These are phyloP conservation scores for Hortiboletus campestris DNA, from an alignment of 768 basidiomycete genomes.

Conservation along the genomic window DNA sequence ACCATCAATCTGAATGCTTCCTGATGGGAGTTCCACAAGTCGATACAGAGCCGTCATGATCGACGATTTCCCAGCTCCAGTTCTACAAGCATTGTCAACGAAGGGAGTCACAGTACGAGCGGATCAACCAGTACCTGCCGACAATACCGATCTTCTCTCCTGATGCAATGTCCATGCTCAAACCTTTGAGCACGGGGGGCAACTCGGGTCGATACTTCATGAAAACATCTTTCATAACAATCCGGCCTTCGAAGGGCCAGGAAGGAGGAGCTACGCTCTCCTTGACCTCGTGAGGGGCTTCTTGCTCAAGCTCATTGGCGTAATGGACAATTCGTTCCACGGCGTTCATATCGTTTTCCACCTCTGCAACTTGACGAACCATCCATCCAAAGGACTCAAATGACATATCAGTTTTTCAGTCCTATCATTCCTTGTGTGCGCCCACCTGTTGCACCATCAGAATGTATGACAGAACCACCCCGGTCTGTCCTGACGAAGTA, in stretches of 20 bases:
- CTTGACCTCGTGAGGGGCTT: constrained; percentile 65
- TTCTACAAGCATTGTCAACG: constrained; percentile 37
- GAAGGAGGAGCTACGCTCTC: constrained; percentile 54
- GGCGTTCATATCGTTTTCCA: constrained; percentile 94
- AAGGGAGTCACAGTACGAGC: constrained; percentile 6
- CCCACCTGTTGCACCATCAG: constrained; percentile 71
- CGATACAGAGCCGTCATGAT: constrained; percentile 89
- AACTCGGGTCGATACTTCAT: constrained; percentile 85
- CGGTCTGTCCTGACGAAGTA: constrained; percentile 78
- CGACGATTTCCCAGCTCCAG: constrained; percentile 87
- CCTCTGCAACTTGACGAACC: constrained; percentile 75
- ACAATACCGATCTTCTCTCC: constrained; percentile 95
- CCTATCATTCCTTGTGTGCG: constrained; percentile 6
- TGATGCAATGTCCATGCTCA: constrained; percentile 64
- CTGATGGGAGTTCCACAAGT: constrained; percentile 75
- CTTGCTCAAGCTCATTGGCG: constrained; percentile 76
- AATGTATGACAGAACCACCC: constrained; percentile 76
- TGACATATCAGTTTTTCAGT: background rate
- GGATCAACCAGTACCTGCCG: constrained; percentile 43
- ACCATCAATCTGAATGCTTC: constrained; percentile 76
- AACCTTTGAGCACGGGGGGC: constrained; percentile 82
- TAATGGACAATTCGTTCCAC: constrained; percentile 86
- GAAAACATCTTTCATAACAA: constrained; percentile 73
- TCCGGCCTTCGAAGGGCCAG: constrained; percentile 76
- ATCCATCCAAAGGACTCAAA: constrained; percentile 66